A percentile compares a stretch with the other conserved stretches of the same genome.
Evolutionary conservation across 1,139 yeast genomes (phyloP).

Genomic region (Taphrina sp.): DNA sequence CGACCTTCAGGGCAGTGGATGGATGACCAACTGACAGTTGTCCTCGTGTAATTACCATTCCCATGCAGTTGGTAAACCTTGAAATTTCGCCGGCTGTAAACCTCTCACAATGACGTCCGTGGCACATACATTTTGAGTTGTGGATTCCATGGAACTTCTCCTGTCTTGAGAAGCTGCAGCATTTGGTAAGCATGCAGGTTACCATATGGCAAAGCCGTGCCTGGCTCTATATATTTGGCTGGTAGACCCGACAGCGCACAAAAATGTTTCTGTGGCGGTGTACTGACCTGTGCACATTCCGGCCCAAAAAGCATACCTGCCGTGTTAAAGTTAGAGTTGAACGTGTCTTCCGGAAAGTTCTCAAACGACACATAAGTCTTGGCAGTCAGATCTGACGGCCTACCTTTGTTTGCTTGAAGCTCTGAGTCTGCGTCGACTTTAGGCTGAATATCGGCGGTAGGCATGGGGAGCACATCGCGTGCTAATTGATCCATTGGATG

Average conservation of each 20-base stretch:
- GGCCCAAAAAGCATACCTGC: not conserved
- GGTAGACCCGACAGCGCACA: conserved; percentile 32
- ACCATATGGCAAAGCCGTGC: conserved; percentile 24
- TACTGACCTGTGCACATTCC: not conserved
- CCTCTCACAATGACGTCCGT: not conserved
- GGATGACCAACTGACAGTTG: too few relatives aligned
- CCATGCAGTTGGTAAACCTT: too few relatives aligned
- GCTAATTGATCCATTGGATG: not conserved
- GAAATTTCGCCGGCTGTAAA: too few relatives aligned
- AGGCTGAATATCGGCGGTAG: not conserved
- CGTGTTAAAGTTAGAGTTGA: not conserved
- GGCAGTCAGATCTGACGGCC: not conserved
- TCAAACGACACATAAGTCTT: conserved; percentile 7
- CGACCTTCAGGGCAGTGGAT: too few relatives aligned
- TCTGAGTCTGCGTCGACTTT: not conserved
- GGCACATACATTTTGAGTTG: conserved; percentile 24
- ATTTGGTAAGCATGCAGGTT: conserved; percentile 13
- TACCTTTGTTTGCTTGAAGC: too few relatives aligned
- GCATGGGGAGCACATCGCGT: not conserved
- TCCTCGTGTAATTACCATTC: too few relatives aligned
- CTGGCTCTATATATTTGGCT: conserved; percentile 32
- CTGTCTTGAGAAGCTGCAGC: conserved; percentile 7
- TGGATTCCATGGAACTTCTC: conserved; percentile 16
- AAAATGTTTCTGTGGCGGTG: not conserved
- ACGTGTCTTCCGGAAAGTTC: not conserved